Base-by-base conservation (phyloP, 2,329 filamentous ascomycete genomes). In the Alternaria sp. region DNA sequence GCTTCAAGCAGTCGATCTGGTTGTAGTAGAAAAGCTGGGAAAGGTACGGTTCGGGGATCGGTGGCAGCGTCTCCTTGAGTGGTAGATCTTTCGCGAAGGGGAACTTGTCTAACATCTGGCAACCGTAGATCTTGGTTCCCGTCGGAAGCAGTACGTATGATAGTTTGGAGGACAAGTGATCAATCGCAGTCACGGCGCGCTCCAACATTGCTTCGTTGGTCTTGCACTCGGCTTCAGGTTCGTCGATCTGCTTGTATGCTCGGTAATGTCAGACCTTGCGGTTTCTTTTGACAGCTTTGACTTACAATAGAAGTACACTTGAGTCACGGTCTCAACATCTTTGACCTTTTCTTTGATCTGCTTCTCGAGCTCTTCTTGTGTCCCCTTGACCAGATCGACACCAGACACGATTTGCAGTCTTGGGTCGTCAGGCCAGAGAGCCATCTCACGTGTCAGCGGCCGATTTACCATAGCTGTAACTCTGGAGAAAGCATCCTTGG, bases 401-500 rank as follows among this genome's bases (percentile, higher is more conserved):
- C 81, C 82, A 15, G 67, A 79, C 50, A 80, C 74, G 12, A 83
- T 73, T 49, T 81, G 75, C 1, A 83, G 62, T 44, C 77, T 69
- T 40, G 73, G 67, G 57, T 62, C 73, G 30, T 75, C 65, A 10
- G 81, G 81, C 80, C 81, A 82, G 9, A 73, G 70, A 25, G 74
- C 70, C 69, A 74, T 73, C 28, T 76, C 74, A 21, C 71, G 60
- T 21, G 73, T 74, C 25, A 79, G 59, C 3, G 83, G 82, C 19
- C 83, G 76, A 62, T 86, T 86, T 3, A 83, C 83, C 51, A 85
- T 78, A 8, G 83, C 84, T 12, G 82, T 81, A 6, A 86, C 81
- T 32, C 79, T 81, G 23, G 69, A 77, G 68, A 84, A 86, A 5
- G 72, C 75, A 57, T 81, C 78, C n/a, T 80, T 77, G 21, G 73